Conservation (phyloP, 1,139 yeast genomes). For the Meyerozyma elateridarum region DNA sequence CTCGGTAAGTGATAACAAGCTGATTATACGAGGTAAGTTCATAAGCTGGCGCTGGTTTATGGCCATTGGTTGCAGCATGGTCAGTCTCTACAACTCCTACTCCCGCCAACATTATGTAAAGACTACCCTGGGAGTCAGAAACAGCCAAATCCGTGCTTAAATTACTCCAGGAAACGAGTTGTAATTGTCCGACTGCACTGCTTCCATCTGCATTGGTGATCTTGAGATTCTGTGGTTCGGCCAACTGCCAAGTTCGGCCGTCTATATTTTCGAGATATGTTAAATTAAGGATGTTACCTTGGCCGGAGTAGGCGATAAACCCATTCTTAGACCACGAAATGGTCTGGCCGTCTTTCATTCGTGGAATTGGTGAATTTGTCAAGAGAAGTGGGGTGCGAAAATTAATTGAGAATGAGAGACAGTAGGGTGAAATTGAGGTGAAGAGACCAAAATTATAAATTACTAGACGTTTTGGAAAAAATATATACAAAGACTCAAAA, state of each 20-base stretch:
- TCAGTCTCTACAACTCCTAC: constrained; percentile 30
- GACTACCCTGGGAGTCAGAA: constrained; percentile 46
- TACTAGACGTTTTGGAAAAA: too few relatives aligned
- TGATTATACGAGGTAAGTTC: constrained; percentile 45
- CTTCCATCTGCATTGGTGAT: constrained; percentile 33
- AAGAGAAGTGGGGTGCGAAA: background rate
- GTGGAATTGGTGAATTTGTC: background rate
- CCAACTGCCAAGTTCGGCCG: constrained; percentile 64
- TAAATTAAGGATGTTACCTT: constrained; percentile 35
- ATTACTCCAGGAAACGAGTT: constrained; percentile 43
- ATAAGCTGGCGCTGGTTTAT: constrained; percentile 26
- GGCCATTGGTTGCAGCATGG: constrained; percentile 7
- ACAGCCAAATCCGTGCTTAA: constrained; percentile 52
- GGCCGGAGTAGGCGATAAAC: constrained; percentile 54
- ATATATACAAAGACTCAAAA: background rate
- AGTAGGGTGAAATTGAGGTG: too few relatives aligned
- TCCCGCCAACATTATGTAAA: constrained; percentile 44
- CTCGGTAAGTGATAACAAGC: constrained; percentile 43
- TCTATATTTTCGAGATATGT: constrained; percentile 61
- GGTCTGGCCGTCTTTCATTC: constrained; percentile 1
- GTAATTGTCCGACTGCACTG: constrained; percentile 23
- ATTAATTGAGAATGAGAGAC: too few relatives aligned
- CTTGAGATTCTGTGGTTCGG: constrained; percentile 43
- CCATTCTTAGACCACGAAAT: constrained; percentile 78
- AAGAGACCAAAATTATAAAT: too few relatives aligned